Evolutionary conservation across 345 rosid genomes (phyloP), one percentile per base, ranked within the genome.

Genomic region (Salix exigua): DNA sequence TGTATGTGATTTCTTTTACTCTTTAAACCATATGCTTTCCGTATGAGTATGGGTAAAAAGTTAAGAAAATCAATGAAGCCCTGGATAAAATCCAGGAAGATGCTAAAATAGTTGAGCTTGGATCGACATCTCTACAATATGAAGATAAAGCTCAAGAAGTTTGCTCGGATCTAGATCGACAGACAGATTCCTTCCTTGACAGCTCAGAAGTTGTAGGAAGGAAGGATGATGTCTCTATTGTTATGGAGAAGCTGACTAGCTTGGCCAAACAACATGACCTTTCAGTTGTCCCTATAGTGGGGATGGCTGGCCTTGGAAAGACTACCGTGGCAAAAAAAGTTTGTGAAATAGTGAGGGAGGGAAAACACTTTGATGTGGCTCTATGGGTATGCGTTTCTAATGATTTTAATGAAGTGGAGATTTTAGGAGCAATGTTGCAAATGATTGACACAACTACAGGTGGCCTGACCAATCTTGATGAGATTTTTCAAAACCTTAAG

Each of bases 281-380:
- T 8, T 16, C 61, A 0, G 61, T 53, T 12, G 42, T 65, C 19
- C n/a, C 81, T 1, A 53, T 83, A 1, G 73, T 83, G n/a, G 83
- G 85, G 3, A 83, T 83, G 80, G 73, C 61, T 0, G 83, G 85
- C 8, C 38, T 82, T 33, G 85, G 85, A 18, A 82, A 82, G 53
- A 75, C 85, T 3, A 51, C 82, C 2, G 5, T 83, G 35, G 83
- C 83, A 30, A 40, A 73, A 26, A 10, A 37, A 2, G 66, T 73
- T n/a, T 37, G 30, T 60, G 19, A 77, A 37, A 60, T 38, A 28
- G 66, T 13, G 37, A 18, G 26, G 21, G 50, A 13, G 23, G 62
- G 25, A 25, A 67, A 10, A 11, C 26, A 21, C 3, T 81, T 77
- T 19, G 69, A 63, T 64, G 33, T 2, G 1, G 73, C 30, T 31